Base-by-base conservation (phyloP, 768 basidiomycete species). In the Leucosporidium creatinivorum region DNA sequence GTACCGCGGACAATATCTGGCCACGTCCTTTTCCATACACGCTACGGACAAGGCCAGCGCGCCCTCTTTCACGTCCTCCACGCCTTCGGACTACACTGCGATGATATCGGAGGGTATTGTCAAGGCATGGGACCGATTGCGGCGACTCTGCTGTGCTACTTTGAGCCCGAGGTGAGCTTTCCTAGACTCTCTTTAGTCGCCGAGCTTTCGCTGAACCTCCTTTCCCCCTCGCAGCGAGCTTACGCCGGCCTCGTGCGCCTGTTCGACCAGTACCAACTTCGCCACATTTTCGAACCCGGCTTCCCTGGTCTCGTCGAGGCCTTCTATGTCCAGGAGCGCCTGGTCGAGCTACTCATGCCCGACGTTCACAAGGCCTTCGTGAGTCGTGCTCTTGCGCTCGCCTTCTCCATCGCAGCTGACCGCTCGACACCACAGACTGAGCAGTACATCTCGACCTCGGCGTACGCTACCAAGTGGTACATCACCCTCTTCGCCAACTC, bases 401-500 rank as follows among this genome's bases (percentile, higher is more conserved):
- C n/a, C 15, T 48, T 21, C 33, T 23, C 44, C 23, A 39, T 18
- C 39, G 10, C 28, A 49, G 19, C 36, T 28, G 19, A 54, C 33
- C 9, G 21, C 3, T 10, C 28, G 9, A n/a, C 50, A 23, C 4
- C 25, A 26, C 63, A 83, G 82, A 85, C 86, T 80, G 87, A 85
- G 74, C 87, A 97, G 74, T 88, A 85, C 84, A 88, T 99, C 66
- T 89, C 89, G 12, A 93, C 91, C 18, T 93, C 93, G 33, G 86
- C 91, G 25, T 99, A 94, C 79, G 93, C 93, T 31, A 97, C 94
- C 2, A 98, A 98, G 79, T 98, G 96, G 96, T 99, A 97, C 77
- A 98, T 99, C 78, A 98, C 96, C 3, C 81, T 98, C 19, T 99
- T 97, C 75, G 86, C 93, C 59, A 96, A 94, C 76, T 89, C 90